Evolutionary conservation across 2,329 filamentous ascomycete genomes (phyloP).

Genomic region (Paramyrothecium sp.): DNA sequence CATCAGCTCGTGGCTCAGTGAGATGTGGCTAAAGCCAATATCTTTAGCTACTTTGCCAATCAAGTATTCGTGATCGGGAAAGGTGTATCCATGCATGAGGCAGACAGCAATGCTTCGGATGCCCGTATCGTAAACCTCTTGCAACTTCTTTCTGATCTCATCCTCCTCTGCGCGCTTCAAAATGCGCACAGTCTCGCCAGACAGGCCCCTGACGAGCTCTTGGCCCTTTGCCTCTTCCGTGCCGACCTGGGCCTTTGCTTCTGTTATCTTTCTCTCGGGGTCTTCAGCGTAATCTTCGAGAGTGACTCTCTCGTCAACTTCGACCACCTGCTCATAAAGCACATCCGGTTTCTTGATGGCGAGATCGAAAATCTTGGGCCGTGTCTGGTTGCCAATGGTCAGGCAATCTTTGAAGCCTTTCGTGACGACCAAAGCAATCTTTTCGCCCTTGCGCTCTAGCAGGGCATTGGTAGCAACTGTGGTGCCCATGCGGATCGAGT

Average conservation of each 20-base stretch:
- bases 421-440: constrained; percentile 83
- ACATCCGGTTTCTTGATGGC: constrained; percentile 86
- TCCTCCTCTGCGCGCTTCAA: constrained; percentile 56
- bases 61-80: constrained; percentile 78
- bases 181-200: constrained; percentile 68
- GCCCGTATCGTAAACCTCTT: constrained; percentile 61
- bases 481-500: constrained; percentile 93
- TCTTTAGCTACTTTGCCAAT: constrained; percentile 75
- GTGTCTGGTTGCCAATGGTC: constrained; percentile 84
- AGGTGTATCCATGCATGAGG: constrained; percentile 90
- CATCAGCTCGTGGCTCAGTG: constrained; percentile 42
- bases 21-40: constrained; percentile 75
- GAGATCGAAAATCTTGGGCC: constrained; percentile 88
- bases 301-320: constrained; percentile 87
- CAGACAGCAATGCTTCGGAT: constrained; percentile 85
- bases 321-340: constrained; percentile 80
- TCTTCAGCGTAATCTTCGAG: constrained; percentile 92
- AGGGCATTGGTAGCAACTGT: constrained; percentile 93
- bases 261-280: constrained; percentile 58
- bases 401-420: constrained; percentile 86
- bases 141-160: constrained; percentile 56
- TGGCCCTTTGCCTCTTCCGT: constrained; percentile 47
- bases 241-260: constrained; percentile 53
- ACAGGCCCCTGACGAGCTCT: constrained; percentile 64
- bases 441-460: constrained; percentile 86